Evolutionary conservation across 352 stramenopile genomes (phyloP).

Genomic region (Aphanomyces cochlioides): DNA sequence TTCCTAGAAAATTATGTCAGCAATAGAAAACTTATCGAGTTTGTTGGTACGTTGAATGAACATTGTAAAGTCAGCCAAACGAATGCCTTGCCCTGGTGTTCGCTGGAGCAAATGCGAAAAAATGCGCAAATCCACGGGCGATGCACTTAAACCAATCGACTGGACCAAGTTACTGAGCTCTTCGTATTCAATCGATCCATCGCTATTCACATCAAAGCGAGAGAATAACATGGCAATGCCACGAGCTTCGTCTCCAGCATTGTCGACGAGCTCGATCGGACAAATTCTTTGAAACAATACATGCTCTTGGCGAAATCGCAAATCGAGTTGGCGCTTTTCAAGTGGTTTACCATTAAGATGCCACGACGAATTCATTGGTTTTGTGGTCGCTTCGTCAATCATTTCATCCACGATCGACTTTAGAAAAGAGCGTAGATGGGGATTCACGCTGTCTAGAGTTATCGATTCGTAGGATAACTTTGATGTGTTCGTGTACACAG

Average conservation of each 20-base stretch:
- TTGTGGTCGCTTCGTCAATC: not conserved
- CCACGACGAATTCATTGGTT: not conserved
- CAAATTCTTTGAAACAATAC: conserved; percentile 19
- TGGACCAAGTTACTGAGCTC: conserved; percentile 15
- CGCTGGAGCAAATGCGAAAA: conserved; percentile 12
- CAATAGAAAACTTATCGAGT: conserved; percentile 6
- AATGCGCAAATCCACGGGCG: conserved; percentile 12
- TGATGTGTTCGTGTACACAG: not conserved
- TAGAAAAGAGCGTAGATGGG: not conserved
- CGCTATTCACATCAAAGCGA: conserved; percentile 33
- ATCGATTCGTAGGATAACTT: not conserved
- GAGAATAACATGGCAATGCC: conserved; percentile 25
- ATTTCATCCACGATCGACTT: conserved; percentile 16
- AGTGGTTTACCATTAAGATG: not conserved
- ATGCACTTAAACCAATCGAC: conserved; percentile 11
- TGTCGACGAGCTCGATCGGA: conserved; percentile 13
- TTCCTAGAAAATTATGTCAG: not conserved
- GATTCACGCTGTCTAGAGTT: not conserved
- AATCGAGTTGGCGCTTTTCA: conserved; percentile 8
- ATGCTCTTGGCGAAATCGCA: not conserved
- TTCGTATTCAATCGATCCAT: conserved; percentile 24
- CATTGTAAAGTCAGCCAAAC: conserved; percentile 6
- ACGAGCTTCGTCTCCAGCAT: conserved; percentile 7
- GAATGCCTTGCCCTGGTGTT: not conserved
- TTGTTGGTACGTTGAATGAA: conserved; percentile 4